Percentiles rank a stretch among this genome's conserved stretches.
These are phyloP conservation scores for Trichophaea hybrida DNA, from an alignment of 2,329 filamentous ascomycete species.

Conservation along the genomic window DNA sequence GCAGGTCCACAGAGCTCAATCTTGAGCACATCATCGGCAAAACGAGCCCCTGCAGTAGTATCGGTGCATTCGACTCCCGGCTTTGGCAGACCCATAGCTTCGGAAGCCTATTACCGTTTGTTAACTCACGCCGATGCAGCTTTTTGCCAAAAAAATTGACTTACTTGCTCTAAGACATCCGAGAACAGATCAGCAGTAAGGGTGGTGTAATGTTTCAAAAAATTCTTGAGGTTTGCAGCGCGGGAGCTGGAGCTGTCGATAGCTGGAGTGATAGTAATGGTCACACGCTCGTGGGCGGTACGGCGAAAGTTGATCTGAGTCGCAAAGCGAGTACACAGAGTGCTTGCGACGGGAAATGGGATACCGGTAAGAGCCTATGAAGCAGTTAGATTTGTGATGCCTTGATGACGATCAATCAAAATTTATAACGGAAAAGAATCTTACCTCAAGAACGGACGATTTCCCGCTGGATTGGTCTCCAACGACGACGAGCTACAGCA, in stretches of 20 bases:
- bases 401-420: not conserved
- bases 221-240: conserved; percentile 11
- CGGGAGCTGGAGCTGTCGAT: conserved; percentile 10
- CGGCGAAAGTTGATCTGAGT: conserved; percentile 27
- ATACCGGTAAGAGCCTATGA: conserved; percentile 22
- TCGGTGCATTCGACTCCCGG: conserved; percentile 11
- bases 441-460: conserved; percentile 25
- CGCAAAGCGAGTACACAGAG: conserved; percentile 27
- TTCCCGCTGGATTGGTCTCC: conserved; percentile 27
- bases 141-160: not conserved
- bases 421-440: not conserved
- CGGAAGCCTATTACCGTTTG: conserved; percentile 13
- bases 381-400: not conserved
- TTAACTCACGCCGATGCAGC: not conserved
- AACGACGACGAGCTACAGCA: conserved; percentile 25
- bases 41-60: conserved; percentile 8
- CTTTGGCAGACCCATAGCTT: conserved; percentile 23
- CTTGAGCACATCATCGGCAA: conserved; percentile 26
- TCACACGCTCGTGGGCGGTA: conserved; percentile 18
- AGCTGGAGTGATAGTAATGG: conserved; percentile 23
- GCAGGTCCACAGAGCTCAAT: conserved; percentile 25
- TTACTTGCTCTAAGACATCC: conserved; percentile 19
- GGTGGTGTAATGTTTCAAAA: conserved; percentile 3
- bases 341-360: conserved; percentile 24
- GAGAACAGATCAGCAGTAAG: conserved; percentile 16